Percentiles rank a stretch among this genome's conserved stretches.
Conservation (phyloP, 2,329 filamentous ascomycete species). For the Colletotrichum siamense region DNA sequence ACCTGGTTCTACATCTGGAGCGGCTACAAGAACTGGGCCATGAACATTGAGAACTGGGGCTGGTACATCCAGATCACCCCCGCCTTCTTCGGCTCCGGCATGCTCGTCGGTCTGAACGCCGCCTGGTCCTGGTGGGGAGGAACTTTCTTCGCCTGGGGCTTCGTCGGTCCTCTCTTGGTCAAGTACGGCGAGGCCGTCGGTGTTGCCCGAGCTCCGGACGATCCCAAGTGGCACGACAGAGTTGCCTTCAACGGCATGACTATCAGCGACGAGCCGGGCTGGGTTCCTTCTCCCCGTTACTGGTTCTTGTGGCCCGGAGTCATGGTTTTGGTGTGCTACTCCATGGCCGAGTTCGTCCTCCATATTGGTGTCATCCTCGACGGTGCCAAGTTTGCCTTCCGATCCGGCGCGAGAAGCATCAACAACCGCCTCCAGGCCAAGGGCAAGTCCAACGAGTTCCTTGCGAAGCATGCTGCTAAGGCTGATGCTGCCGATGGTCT, state of each 20-base stretch:
- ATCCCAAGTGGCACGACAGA: slow-evolving; percentile 32
- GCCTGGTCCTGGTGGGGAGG: slow-evolving; percentile 63
- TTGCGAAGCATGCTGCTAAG: slow-evolving; percentile 41
- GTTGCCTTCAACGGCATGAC: slow-evolving; percentile 35
- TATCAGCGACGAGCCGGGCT: slow-evolving; percentile 30
- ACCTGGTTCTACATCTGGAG: slow-evolving; percentile 61
- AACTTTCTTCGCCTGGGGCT: slow-evolving; percentile 59
- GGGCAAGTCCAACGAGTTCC: slow-evolving; percentile 35
- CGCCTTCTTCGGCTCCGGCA: slow-evolving; percentile 62
- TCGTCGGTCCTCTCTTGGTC: slow-evolving; percentile 52
- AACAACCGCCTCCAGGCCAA: slow-evolving; percentile 35
- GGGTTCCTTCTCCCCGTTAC: slow-evolving; percentile 41
- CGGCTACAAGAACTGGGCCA: slow-evolving; percentile 53
- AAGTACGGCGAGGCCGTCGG: slow-evolving; percentile 59
- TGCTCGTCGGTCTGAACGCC: slow-evolving; percentile 57
- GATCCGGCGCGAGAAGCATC: slow-evolving; percentile 31
- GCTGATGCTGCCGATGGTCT: slow-evolving; percentile 33
- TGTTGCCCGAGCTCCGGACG: slow-evolving; percentile 31
- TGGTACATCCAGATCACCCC: slow-evolving; percentile 66
- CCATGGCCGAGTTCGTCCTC: slow-evolving; percentile 44
- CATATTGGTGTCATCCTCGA: slow-evolving; percentile 42
- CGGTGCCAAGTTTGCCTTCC: slow-evolving; percentile 38
- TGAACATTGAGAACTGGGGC: slow-evolving; percentile 65
- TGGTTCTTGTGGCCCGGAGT: slow-evolving; percentile 50
- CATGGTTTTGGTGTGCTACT: slow-evolving; percentile 46